Percentiles rank a stretch among this genome's conserved stretches.
Conservation (phyloP, 2,329 filamentous ascomycete species). For the Alternaria incomplexa region DNA sequence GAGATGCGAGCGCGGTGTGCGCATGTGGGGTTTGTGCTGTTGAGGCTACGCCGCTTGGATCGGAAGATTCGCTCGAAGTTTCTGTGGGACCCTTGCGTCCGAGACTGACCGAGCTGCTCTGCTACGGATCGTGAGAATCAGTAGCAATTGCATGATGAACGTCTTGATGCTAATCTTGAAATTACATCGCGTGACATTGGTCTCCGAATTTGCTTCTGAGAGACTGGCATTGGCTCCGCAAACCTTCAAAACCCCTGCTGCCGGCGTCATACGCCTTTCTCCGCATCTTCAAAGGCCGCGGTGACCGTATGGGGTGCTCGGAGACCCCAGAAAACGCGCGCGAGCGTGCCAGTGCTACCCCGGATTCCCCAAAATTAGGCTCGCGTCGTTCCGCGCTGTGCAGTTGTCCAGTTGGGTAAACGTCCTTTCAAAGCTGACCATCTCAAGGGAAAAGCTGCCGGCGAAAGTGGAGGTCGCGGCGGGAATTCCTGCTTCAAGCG, state of each 20-base stretch:
- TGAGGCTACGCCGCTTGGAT: conserved; percentile 5
- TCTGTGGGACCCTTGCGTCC: conserved; percentile 21
- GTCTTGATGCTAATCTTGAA: neutral
- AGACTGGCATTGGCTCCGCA: neutral
- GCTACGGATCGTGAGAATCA: conserved; percentile 5
- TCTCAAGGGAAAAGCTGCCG: conserved; percentile 7
- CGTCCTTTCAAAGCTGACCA: conserved; percentile 8
- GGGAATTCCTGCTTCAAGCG: conserved; percentile 11
- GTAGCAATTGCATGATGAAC: conserved; percentile 1
- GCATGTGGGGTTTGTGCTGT: conserved; percentile 3
- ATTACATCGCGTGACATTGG: neutral
- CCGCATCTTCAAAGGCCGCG: conserved; percentile 12
- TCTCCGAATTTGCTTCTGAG: neutral
- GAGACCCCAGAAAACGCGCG: conserved; percentile 15
- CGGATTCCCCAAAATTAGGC: conserved; percentile 25
- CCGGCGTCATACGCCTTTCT: neutral
- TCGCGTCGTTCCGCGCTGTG: conserved; percentile 30
- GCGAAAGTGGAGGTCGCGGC: conserved; percentile 10
- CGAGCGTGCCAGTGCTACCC: conserved; percentile 15
- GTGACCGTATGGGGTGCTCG: conserved; percentile 9
- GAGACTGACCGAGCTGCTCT: conserved; percentile 18
- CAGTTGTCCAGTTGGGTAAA: conserved; percentile 9
- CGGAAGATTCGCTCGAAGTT: conserved; percentile 18
- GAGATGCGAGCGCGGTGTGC: neutral
- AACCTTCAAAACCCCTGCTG: neutral